These are phyloP conservation scores for Xenoacremonium recifei DNA, from an alignment of 2,329 filamentous ascomycete species.

Conservation along the genomic window DNA sequence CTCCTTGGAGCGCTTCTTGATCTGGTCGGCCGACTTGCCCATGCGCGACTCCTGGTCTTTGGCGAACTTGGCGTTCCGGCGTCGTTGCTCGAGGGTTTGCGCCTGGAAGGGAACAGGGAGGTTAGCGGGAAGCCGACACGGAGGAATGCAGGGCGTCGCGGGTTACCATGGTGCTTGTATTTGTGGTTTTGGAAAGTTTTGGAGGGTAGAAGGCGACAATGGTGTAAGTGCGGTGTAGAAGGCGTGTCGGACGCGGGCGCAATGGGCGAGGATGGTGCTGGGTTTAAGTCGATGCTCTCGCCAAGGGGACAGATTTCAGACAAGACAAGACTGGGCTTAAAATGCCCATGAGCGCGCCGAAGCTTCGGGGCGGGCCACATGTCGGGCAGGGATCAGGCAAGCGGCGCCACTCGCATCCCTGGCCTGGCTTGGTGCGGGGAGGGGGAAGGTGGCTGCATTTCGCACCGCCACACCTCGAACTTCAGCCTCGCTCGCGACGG, in stretches of 20 bases:
- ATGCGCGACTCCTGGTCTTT: slow-evolving; percentile 71
- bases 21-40: slow-evolving; percentile 67
- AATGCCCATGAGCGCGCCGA: slow-evolving; percentile 8
- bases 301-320: slow-evolving; percentile 28
- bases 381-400: slow-evolving; percentile 17
- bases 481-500: background rate
- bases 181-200: background rate
- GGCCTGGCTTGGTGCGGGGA: background rate
- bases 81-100: slow-evolving; percentile 82
- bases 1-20: slow-evolving; percentile 60
- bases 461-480: slow-evolving; percentile 7
- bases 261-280: background rate
- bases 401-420: slow-evolving; percentile 10
- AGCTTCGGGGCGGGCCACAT: slow-evolving; percentile 32
- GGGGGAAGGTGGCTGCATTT: background rate
- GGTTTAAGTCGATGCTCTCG: slow-evolving; percentile 6
- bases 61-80: slow-evolving; percentile 76
- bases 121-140: no score
- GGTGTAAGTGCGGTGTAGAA: no score
- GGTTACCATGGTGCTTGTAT: slow-evolving; percentile 6
- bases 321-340: no score
- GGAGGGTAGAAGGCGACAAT: no score
- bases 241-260: no score
- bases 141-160: background rate
- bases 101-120: no score